These are phyloP conservation scores for Chrysopogon serrulatus DNA, from an alignment of 176 grass and related monocot genomes.

Conservation along the genomic window DNA sequence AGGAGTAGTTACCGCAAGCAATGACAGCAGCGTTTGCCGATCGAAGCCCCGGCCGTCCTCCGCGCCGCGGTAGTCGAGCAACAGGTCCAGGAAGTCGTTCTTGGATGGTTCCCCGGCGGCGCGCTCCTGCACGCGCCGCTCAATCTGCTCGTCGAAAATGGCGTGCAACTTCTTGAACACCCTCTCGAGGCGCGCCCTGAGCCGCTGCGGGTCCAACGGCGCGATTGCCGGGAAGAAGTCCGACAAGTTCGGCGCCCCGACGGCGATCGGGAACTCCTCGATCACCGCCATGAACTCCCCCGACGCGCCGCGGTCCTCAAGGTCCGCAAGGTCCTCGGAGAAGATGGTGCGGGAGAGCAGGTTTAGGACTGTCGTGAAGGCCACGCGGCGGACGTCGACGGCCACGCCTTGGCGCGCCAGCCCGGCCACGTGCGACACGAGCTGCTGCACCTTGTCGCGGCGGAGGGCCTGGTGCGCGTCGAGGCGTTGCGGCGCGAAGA, in stretches of 20 bases:
- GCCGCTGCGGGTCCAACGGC: constrained; percentile 41
- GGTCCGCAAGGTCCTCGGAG: background rate
- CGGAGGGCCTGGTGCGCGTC: background rate
- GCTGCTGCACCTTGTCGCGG: background rate
- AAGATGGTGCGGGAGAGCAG: background rate
- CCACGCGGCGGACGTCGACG: background rate
- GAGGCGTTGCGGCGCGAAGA: background rate
- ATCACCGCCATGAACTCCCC: constrained; percentile 30
- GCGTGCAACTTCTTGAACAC: constrained; percentile 19
- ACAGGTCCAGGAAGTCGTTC: constrained; percentile 37
- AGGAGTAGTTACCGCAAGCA: constrained; percentile 21
- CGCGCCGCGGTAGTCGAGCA: constrained; percentile 18
- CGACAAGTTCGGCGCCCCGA: constrained; percentile 27
- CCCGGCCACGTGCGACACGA: background rate
- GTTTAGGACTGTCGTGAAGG: background rate
- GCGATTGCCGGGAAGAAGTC: constrained; percentile 52
- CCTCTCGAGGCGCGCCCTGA: background rate
- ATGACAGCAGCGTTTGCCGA: background rate
- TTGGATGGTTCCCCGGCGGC: background rate
- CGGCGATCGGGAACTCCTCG: background rate
- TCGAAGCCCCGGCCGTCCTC: constrained; percentile 14
- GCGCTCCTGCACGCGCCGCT: background rate
- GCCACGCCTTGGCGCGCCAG: background rate
- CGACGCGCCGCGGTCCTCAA: constrained; percentile 21
- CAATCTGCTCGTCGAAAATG: constrained; percentile 43